A percentile compares a stretch with the other conserved stretches of the same genome.
Evolutionary conservation across 305 asterid genomes (phyloP).

Genomic region (Ajuga reptans): DNA sequence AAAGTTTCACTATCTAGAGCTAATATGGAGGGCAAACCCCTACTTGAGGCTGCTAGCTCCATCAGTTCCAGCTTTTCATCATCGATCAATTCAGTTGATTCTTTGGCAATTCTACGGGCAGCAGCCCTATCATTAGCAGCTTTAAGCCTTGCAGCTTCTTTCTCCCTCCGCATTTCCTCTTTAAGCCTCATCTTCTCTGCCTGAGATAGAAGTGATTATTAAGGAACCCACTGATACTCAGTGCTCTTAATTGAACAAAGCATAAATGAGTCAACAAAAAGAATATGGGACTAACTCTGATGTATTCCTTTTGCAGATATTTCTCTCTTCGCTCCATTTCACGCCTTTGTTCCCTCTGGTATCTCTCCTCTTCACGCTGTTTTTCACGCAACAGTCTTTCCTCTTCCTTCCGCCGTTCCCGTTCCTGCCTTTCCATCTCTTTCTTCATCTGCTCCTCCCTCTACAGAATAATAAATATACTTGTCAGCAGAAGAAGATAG

Average conservation of each 20-base stretch:
- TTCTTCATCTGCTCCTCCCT: constrained; percentile 79
- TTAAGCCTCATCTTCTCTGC: constrained; percentile 72
- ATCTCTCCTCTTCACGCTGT: constrained; percentile 79
- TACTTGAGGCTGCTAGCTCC: constrained; percentile 70
- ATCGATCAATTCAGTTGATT: constrained; percentile 66
- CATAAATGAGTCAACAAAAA: background rate
- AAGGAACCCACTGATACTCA: background rate
- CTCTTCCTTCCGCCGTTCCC: constrained; percentile 78
- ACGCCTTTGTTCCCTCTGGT: constrained; percentile 72
- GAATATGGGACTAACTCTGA: constrained; percentile 41
- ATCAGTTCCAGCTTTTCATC: constrained; percentile 82
- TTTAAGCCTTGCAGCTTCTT: constrained; percentile 78
- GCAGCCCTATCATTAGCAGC: constrained; percentile 80
- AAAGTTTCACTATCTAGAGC: constrained; percentile 61
- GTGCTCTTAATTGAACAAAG: background rate
- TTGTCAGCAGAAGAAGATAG: constrained; percentile 12
- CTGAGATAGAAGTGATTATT: constrained; percentile 35
- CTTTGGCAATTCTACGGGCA: constrained; percentile 84
- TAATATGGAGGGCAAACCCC: constrained; percentile 54
- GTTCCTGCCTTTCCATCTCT: constrained; percentile 82
- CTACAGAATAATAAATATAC: constrained; percentile 29
- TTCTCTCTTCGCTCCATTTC: constrained; percentile 82
- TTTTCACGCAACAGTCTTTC: constrained; percentile 75
- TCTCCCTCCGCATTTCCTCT: constrained; percentile 81
- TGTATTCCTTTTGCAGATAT: constrained; percentile 63